A percentile compares a stretch with the other conserved stretches of the same genome.
These are phyloP conservation scores for Phytophthora pisi DNA, from an alignment of 352 stramenopile species.

Conservation along the genomic window DNA sequence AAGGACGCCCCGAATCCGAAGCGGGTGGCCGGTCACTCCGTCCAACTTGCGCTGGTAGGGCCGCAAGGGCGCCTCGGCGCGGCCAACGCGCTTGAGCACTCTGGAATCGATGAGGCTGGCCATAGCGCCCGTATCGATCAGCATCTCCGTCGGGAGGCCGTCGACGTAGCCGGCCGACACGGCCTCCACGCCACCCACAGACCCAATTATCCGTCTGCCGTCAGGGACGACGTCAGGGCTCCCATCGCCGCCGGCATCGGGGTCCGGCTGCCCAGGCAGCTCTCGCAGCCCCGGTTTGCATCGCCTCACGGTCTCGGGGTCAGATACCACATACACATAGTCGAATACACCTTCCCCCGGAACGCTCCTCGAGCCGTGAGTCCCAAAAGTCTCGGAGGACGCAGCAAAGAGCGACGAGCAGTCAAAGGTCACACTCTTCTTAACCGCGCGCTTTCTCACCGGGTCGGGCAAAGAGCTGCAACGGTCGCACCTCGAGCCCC, in stretches of 20 bases:
- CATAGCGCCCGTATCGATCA: conserved; percentile 2
- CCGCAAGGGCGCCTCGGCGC: background rate
- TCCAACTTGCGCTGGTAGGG: background rate
- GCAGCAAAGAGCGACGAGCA: background rate
- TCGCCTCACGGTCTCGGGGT: background rate
- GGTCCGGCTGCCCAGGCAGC: background rate
- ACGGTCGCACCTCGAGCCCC: background rate
- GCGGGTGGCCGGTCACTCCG: background rate
- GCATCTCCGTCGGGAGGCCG: background rate
- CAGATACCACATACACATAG: background rate
- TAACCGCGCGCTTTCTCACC: background rate
- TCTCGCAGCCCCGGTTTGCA: background rate
- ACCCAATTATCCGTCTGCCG: background rate
- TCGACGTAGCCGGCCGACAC: conserved; percentile 1
- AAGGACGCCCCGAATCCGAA: background rate
- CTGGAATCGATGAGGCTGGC: background rate
- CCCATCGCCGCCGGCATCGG: background rate
- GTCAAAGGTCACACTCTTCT: background rate
- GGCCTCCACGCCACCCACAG: background rate
- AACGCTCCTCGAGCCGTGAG: background rate
- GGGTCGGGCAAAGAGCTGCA: background rate
- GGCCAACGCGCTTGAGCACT: background rate
- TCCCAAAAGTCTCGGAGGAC: background rate
- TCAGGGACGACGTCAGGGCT: background rate
- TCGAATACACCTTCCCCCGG: background rate